Base-by-base conservation (phyloP, 2,329 filamentous ascomycete genomes). In the Nigrospora osmanthi region DNA sequence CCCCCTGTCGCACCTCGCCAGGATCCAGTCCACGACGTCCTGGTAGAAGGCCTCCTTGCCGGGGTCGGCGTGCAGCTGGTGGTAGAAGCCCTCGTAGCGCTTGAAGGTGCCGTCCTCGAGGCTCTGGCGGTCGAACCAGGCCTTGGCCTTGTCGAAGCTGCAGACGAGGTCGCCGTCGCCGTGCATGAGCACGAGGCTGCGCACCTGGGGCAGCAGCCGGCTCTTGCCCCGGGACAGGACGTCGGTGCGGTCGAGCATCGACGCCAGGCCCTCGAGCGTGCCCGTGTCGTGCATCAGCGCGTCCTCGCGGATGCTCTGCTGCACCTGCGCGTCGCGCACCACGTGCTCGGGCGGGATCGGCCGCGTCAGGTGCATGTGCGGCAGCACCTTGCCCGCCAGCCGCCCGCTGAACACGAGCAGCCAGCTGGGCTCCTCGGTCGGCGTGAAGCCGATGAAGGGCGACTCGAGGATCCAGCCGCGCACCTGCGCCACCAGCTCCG, bases 231-330 rank as follows among this genome's bases (percentile, higher is more conserved):
- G 66, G 6, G 78, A 67, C 49, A 95, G 65, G 43, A 71, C 72
- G 6, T 67, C 67, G 1, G 83, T 83, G 23, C 90, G 78, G 60
- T 94, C 87, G 51, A 96, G 67, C 75, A 95, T 75, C 0, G 79
- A 83, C 0, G 85, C 76, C 32, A 95, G 62, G 1, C 87, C 87
- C 62, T 90, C 83, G n/a, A 95, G 72, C 7, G 90, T 95, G 33
- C 89, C 90, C 2, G 81, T 91, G 62, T 91, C 76, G 65, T 95
- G 89, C 63, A 83, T 81, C 43, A 95, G 70, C 41, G 72, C 59
- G 63, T 96, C 90, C 30, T 78, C 73, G 3, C 69, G 67, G 51
- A 87, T 75, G 23, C 70, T 73, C 56, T 77, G 69, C 43, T 77
- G 73, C 3, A 87, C 78, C 17, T 68, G 77, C 19, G 75, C 69